phyloP scores from a whole-genome alignment of 2,329 filamentous ascomycete genomes.

The Alternaria novae-zelandiae region DNA sequence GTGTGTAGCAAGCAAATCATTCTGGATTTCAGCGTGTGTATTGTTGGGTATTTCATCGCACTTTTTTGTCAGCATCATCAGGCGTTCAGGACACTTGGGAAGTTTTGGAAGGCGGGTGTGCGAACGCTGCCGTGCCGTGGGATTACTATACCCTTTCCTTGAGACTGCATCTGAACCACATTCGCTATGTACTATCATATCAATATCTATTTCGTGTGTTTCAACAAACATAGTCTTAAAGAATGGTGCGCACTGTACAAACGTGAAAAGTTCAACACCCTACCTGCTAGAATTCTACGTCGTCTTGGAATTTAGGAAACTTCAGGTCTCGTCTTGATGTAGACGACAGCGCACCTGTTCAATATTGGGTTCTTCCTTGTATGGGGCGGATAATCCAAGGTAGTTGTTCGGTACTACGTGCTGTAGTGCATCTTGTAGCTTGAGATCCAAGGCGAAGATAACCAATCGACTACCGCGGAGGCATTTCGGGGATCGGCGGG shows the following conservation, averaged over 20 bases:
- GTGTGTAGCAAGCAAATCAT: neutral
- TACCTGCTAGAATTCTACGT: neutral
- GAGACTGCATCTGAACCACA: slow-evolving; percentile 2
- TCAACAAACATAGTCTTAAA: neutral
- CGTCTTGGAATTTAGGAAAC: neutral
- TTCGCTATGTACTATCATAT: slow-evolving; percentile 11
- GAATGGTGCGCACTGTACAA: neutral
- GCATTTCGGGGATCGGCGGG: slow-evolving; percentile 6
- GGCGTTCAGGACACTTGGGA: slow-evolving; percentile 5
- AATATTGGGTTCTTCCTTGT: neutral
- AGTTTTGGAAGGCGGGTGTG: neutral
- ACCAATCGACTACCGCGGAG: slow-evolving; percentile 1
- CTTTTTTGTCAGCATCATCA: slow-evolving; percentile 18
- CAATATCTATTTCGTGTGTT: slow-evolving; percentile 2
- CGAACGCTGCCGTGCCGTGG: neutral
- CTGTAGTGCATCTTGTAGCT: slow-evolving; percentile 5
- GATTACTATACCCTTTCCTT: slow-evolving; percentile 1
- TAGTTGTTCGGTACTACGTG: neutral
- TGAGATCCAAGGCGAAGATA: neutral
- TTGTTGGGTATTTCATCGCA: slow-evolving; percentile 2
- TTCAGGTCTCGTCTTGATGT: neutral
- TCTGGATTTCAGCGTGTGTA: slow-evolving; percentile 4
- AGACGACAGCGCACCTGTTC: neutral
- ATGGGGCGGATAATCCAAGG: neutral
- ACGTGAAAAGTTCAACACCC: neutral